These are phyloP conservation scores for Metschnikowia borealis DNA, from an alignment of 805 yeast genomes.

Conservation along the genomic window DNA sequence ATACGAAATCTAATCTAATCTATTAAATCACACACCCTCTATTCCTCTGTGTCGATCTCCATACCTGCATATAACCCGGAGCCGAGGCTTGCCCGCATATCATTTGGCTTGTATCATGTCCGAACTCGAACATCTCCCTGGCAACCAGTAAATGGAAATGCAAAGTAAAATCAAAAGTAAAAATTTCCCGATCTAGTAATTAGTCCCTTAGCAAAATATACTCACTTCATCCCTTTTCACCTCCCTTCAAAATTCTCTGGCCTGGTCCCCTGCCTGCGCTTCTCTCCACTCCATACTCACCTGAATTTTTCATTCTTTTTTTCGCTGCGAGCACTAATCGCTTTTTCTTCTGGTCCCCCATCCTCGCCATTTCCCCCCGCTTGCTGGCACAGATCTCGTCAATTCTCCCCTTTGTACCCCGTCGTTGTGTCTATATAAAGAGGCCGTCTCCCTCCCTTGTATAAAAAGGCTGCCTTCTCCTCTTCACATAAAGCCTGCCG, in stretches of 20 bases:
- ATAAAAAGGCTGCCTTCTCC: too few relatives aligned
- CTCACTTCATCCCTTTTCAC: too few relatives aligned
- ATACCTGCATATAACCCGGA: not conserved
- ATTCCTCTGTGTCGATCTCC: too few relatives aligned
- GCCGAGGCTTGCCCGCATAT: constrained; percentile 2
- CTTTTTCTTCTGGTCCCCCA: not conserved
- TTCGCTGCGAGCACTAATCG: not conserved
- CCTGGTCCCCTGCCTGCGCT: not conserved
- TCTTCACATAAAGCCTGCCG: too few relatives aligned
- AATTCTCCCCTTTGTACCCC: too few relatives aligned
- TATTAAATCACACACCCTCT: too few relatives aligned
- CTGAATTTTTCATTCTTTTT: not conserved
- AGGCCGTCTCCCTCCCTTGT: too few relatives aligned
- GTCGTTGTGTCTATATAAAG: too few relatives aligned
- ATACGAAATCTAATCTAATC: too few relatives aligned
- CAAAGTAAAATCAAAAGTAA: not conserved
- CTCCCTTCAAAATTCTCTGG: not conserved
- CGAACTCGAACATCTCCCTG: not conserved
- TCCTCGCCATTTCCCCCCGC: not conserved
- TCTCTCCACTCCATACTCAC: not conserved
- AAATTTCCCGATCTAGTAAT: too few relatives aligned
- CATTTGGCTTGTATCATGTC: not conserved
- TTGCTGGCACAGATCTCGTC: not conserved
- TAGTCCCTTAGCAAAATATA: too few relatives aligned
- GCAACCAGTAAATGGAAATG: not conserved